Conservation (phyloP, 495 filamentous ascomycete species). For the Glarea lozoyensis region DNA sequence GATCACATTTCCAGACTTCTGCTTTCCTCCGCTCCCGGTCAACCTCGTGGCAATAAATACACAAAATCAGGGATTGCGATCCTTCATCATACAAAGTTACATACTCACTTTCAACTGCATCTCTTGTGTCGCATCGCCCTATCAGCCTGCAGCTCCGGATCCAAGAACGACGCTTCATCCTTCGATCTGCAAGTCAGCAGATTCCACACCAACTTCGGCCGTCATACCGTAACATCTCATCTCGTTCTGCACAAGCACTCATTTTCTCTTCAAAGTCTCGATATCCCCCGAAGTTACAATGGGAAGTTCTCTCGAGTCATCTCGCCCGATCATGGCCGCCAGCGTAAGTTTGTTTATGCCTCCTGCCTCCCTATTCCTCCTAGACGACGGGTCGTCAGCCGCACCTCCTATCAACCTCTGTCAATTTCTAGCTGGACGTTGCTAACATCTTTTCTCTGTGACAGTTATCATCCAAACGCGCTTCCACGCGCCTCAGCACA, state of each 20-base stretch:
- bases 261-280: no score
- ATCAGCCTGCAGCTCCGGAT: no score
- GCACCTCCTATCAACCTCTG: slow-evolving; percentile 1
- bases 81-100: no score
- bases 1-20: no score
- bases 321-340: slow-evolving; percentile 67
- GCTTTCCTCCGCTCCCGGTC: no score
- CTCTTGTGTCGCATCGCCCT: no score
- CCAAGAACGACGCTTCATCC: no score
- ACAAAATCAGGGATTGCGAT: no score
- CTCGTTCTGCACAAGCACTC: no score
- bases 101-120: no score
- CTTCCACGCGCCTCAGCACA: slow-evolving; percentile 72
- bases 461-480: slow-evolving; percentile 45
- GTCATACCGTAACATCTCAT: background rate
- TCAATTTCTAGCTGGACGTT: slow-evolving; percentile 7
- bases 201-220: background rate
- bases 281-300: slow-evolving; percentile 34
- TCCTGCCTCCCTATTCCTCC: slow-evolving; percentile 5
- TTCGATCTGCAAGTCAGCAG: no score
- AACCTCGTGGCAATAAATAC: no score
- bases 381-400: background rate
- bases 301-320: slow-evolving; percentile 61
- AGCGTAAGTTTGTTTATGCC: slow-evolving; percentile 44
- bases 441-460: slow-evolving; percentile 8